Base-by-base conservation (phyloP, 1,139 yeast species). In the Pichia terricola region DNA sequence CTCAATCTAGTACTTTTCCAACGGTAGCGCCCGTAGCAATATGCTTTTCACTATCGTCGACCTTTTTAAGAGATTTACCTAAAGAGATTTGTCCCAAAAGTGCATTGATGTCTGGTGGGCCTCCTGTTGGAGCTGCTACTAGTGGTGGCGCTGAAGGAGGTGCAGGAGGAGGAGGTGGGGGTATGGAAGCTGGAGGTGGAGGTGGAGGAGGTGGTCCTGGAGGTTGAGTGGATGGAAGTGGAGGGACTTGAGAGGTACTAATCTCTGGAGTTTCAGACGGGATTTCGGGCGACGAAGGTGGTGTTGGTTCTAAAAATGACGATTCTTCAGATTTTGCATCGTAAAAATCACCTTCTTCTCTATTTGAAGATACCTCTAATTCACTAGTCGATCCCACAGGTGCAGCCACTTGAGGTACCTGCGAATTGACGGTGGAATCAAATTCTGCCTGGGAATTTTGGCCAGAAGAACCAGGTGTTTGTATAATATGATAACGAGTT, bases 31-130 rank as follows among this genome's bases (percentile, higher is more conserved):
- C 72, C 39, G 66, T 69, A 7, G 71, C 64, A 44, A 73, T 64
- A 42, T 69, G 68, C 56, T 75, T 67, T 48, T 73, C 68, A 34
- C 62, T 57, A 4, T 69, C 72, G 47, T 66, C 67, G 3, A 76
- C 81, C 53, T 65, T 75, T 46, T 63, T 71, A 52, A 76, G 67
- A 2, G 68, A 46, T 36, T 62, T 66, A 5, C 81, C 81, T 1
- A 70, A 65, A 5, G 65, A 65, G 41, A 76, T 76, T 55, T 76
- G 77, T 3, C 77, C 76, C 41, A 76, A 63, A 40, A 76, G 63
- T 3, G 57, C 50, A 28, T 48, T 45, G 25, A 59, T 48, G 10
- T 58, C 36, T 7, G 53, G 46, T 3, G 49, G 48, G 56, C 44
- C 58, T 9, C 52, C 50, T 9, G 53, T 45, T 5, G 47, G 40